phyloP scores from a whole-genome alignment of 2,329 filamentous ascomycete species.

The Apiospora malaysiana region DNA sequence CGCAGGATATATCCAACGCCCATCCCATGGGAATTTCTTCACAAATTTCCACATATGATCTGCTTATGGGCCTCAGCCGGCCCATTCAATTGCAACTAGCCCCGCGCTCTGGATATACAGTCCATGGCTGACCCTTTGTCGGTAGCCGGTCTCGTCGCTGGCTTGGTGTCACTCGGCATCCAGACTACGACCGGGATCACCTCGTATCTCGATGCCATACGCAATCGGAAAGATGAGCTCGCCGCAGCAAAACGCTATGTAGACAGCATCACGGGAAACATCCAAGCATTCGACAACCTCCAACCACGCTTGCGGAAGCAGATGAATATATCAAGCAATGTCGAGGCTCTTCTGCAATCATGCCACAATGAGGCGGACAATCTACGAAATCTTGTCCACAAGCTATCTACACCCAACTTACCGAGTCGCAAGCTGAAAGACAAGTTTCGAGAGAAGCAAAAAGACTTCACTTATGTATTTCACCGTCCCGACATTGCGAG shows the following conservation, averaged over 20 bases:
- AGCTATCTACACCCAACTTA: background rate
- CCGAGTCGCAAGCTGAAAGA: background rate
- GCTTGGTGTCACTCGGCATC: background rate
- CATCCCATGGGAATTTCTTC: too few species aligned
- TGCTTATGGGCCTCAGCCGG: too few species aligned
- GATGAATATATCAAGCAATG: background rate
- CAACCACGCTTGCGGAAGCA: background rate
- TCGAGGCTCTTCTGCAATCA: background rate
- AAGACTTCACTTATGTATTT: too few species aligned
- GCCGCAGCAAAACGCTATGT: background rate
- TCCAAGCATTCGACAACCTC: too few species aligned
- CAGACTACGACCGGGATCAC: background rate
- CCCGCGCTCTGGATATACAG: background rate
- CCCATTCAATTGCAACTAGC: background rate
- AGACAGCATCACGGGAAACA: too few species aligned
- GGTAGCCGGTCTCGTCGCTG: background rate
- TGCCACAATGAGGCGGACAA: background rate
- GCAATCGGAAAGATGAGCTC: background rate
- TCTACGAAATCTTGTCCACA: background rate
- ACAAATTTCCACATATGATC: too few species aligned
- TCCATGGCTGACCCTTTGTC: slow-evolving; percentile 5
- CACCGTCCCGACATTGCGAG: too few species aligned
- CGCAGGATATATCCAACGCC: too few species aligned
- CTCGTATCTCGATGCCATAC: background rate
- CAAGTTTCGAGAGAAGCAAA: too few species aligned